A percentile compares a stretch with the other conserved stretches of the same genome.
phyloP scores from a whole-genome alignment of 2,329 filamentous ascomycete species.

The Colletotrichum sp. region DNA sequence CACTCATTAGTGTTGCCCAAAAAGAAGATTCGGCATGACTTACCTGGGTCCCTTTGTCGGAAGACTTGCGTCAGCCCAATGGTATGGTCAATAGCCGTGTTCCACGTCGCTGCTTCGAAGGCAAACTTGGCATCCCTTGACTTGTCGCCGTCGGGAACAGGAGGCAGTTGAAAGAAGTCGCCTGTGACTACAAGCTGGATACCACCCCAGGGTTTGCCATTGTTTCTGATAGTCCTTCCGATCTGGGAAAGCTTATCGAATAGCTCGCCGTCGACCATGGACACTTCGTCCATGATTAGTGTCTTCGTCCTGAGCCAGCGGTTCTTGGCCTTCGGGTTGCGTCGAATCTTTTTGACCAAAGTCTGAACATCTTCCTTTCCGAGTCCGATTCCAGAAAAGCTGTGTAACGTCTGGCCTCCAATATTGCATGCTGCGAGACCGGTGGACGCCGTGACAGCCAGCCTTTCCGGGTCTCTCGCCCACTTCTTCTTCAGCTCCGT shows the following conservation, averaged over 20 bases:
- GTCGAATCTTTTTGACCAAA: slow-evolving; percentile 88
- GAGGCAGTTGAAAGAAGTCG: slow-evolving; percentile 96
- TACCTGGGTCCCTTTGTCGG: slow-evolving; percentile 84
- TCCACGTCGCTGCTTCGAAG: slow-evolving; percentile 92
- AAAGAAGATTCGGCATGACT: slow-evolving; percentile 23
- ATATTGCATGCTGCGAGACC: slow-evolving; percentile 97
- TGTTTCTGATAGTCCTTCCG: slow-evolving; percentile 84
- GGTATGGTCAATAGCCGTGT: slow-evolving; percentile 90
- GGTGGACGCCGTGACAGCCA: slow-evolving; percentile 95
- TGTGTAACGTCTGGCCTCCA: slow-evolving; percentile 93
- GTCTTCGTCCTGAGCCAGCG: slow-evolving; percentile 90
- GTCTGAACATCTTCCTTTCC: slow-evolving; percentile 86
- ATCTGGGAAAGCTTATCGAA: slow-evolving; percentile 96
- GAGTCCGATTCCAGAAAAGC: slow-evolving; percentile 92
- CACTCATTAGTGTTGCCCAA: not conserved
- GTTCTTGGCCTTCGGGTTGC: slow-evolving; percentile 85
- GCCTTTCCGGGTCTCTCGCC: slow-evolving; percentile 75
- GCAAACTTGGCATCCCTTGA: slow-evolving; percentile 79
- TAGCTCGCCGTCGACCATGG: slow-evolving; percentile 96
- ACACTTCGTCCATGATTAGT: slow-evolving; percentile 92
- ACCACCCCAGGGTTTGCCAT: slow-evolving; percentile 90
- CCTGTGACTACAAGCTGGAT: slow-evolving; percentile 96
- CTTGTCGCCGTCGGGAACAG: slow-evolving; percentile 80
- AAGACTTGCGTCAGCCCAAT: slow-evolving; percentile 96
- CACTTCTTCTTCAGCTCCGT: slow-evolving; percentile 78